phyloP scores from a whole-genome alignment of 2,329 filamentous ascomycete species.

The Dactylellina leptospora region DNA sequence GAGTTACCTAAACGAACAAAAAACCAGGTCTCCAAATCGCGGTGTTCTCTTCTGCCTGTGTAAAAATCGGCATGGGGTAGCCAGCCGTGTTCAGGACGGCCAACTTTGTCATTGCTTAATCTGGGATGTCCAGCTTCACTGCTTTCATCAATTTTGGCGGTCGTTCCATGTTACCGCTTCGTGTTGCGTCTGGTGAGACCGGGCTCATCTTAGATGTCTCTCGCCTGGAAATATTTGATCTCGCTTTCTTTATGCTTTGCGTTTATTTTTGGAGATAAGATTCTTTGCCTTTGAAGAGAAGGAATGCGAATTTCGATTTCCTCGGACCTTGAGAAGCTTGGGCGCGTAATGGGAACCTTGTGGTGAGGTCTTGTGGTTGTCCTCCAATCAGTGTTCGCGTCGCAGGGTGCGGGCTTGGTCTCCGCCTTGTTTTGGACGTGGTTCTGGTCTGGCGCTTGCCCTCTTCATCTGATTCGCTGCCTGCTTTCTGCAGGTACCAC shows the following conservation, averaged over 20 bases:
- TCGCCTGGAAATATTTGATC: not conserved
- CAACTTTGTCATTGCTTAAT: no score
- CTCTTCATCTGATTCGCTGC: conserved; percentile 32
- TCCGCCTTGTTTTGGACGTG: conserved; percentile 25
- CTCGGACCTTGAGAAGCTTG: not conserved
- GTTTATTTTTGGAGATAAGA: not conserved
- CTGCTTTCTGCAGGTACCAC: not conserved
- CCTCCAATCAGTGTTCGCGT: conserved; percentile 12
- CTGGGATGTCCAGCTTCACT: no score
- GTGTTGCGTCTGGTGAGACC: no score
- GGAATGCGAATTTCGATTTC: not conserved
- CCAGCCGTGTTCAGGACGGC: no score
- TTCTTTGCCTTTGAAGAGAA: not conserved
- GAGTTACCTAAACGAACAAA: not conserved
- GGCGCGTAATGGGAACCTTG: conserved; percentile 48
- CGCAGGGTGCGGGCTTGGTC: conserved; percentile 2
- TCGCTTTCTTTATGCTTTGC: not conserved
- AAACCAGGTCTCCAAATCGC: no score
- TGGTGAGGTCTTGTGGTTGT: not conserved
- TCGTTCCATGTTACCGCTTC: no score
- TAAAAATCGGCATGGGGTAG: no score
- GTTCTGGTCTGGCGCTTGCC: conserved; percentile 39
- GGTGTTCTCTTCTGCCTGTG: no score
- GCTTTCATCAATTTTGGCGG: no score
- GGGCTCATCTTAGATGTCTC: no score